Conservation (phyloP, 2,329 filamentous ascomycete species). For the Fusarium irregulare region DNA sequence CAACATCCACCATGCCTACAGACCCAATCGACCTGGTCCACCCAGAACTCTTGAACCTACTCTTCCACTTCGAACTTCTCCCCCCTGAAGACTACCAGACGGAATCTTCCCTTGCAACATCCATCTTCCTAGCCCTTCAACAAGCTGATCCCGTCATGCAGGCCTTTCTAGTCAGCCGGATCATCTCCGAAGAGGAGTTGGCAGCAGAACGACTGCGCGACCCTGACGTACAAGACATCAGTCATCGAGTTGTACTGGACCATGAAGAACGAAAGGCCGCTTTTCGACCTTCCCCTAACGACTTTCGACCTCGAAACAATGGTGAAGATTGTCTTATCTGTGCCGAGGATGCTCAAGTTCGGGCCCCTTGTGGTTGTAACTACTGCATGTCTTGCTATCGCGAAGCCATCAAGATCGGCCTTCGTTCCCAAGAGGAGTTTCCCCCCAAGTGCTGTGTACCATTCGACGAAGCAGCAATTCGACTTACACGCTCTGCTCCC, state of each 20-base stretch:
- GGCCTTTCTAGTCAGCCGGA: conserved; percentile 30
- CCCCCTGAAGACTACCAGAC: conserved; percentile 4
- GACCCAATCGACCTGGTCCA: conserved; percentile 34
- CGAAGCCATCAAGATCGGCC: conserved; percentile 31
- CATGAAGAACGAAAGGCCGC: conserved; percentile 20
- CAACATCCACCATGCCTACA: neutral
- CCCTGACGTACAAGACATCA: conserved; percentile 25
- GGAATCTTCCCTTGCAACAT: conserved; percentile 26
- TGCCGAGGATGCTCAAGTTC: conserved; percentile 1
- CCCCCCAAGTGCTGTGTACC: conserved; percentile 41
- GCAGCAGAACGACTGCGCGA: conserved; percentile 27
- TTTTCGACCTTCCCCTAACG: neutral
- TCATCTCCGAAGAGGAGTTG: conserved; percentile 41
- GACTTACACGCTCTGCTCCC: conserved; percentile 18
- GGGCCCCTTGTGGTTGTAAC: conserved; percentile 27
- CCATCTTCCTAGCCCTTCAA: conserved; percentile 37
- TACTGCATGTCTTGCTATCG: conserved; percentile 42
- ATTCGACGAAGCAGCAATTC: conserved; percentile 29
- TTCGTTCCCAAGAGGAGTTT: conserved; percentile 35
- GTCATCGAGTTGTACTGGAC: conserved; percentile 25
- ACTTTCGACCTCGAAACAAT: neutral
- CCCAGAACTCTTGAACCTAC: conserved; percentile 36
- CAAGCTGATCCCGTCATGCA: conserved; percentile 35
- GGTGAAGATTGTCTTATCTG: conserved; percentile 38
- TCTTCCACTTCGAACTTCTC: conserved; percentile 17